Evolutionary conservation across 495 filamentous ascomycete species (phyloP).

Genomic region (Letharia columbiana): DNA sequence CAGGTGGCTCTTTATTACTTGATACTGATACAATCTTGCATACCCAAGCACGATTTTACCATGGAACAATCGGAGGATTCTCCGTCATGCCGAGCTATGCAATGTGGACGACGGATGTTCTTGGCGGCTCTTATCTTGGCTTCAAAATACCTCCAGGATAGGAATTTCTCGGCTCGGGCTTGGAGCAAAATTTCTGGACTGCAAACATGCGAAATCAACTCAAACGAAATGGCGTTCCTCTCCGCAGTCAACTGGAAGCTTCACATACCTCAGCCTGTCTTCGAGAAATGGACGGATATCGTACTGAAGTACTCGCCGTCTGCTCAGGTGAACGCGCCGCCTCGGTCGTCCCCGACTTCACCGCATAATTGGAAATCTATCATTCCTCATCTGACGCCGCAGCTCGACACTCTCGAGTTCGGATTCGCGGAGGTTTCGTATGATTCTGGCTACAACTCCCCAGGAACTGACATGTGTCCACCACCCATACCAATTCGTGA

Average conservation of each 20-base stretch:
- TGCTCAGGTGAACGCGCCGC: constrained; percentile 51
- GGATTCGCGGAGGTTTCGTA: constrained; percentile 32
- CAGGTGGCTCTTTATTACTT: constrained; percentile 96
- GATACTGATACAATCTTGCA: constrained; percentile 83
- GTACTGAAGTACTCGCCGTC: constrained; percentile 75
- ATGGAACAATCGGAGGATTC: constrained; percentile 77
- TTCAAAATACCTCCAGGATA: constrained; percentile 95
- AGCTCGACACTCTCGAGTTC: constrained; percentile 54
- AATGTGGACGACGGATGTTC: constrained; percentile 97
- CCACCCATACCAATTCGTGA: constrained; percentile 21
- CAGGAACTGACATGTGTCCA: constrained; percentile 25
- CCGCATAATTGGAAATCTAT: constrained; percentile 61
- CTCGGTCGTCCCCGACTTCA: constrained; percentile 36
- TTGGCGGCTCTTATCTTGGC: constrained; percentile 84
- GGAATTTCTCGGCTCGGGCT: constrained; percentile 91
- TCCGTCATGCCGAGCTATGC: constrained; percentile 68
- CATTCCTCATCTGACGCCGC: constrained; percentile 69
- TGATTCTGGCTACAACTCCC: constrained; percentile 23
- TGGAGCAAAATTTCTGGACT: constrained; percentile 98
- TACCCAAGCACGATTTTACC: constrained; percentile 75
- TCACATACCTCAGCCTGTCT: constrained; percentile 79
- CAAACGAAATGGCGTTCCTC: constrained; percentile 91
- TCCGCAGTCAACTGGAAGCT: constrained; percentile 86
- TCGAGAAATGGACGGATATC: constrained; percentile 87
- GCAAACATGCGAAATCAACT: constrained; percentile 84